Conservation (phyloP, 805 yeast genomes). For the Nakazawaea wickerhamii region DNA sequence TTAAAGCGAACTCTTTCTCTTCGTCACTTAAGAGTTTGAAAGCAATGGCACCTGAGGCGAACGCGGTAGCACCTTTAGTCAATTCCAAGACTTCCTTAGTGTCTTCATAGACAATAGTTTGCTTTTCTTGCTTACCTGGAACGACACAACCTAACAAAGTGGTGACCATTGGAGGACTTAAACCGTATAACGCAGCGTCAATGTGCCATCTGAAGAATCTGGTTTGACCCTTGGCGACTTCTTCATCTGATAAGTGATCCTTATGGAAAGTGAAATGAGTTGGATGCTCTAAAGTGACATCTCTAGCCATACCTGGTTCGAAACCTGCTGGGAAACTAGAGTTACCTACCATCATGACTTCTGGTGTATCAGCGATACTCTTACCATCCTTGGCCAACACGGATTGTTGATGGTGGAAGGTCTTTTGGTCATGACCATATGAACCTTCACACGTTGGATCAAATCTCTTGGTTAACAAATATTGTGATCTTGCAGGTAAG, state of each 20-base stretch:
- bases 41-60: constrained; percentile 79
- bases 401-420: constrained; percentile 57
- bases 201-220: constrained; percentile 93
- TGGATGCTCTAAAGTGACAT: constrained; percentile 69
- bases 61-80: constrained; percentile 85
- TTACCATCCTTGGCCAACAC: constrained; percentile 78
- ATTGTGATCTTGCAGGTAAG: constrained; percentile 70
- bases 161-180: constrained; percentile 83
- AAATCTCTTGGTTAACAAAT: constrained; percentile 66
- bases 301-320: constrained; percentile 31
- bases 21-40: constrained; percentile 60
- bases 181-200: constrained; percentile 81
- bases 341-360: constrained; percentile 86
- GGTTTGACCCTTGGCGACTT: constrained; percentile 59
- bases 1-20: constrained; percentile 68
- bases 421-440: constrained; percentile 79
- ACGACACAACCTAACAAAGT: constrained; percentile 79
- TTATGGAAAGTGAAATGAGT: constrained; percentile 80
- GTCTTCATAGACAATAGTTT: constrained; percentile 60
- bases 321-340: constrained; percentile 61
- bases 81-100: constrained; percentile 58
- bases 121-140: constrained; percentile 61
- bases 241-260: constrained; percentile 53
- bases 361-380: constrained; percentile 78
- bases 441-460: constrained; percentile 67